Conservation (phyloP, 805 yeast species). For the Wickerhamiella lipophila region DNA sequence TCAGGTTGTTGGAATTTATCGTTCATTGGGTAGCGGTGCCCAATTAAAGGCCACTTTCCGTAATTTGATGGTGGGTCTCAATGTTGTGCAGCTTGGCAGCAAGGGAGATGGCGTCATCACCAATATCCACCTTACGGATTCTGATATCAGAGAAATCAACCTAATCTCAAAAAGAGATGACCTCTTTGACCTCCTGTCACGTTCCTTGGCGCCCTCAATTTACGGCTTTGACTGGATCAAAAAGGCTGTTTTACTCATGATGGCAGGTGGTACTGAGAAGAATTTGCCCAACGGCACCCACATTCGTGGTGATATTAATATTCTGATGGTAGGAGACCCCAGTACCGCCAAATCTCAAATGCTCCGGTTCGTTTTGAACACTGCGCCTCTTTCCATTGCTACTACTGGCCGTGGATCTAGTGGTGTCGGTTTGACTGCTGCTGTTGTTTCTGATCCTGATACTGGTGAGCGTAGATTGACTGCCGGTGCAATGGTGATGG, state of each 20-base stretch:
- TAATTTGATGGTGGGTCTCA: conserved; percentile 77
- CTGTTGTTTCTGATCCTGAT: conserved; percentile 90
- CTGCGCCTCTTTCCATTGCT: conserved; percentile 91
- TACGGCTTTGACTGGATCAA: conserved; percentile 88
- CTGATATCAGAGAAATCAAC: conserved; percentile 77
- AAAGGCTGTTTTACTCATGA: conserved; percentile 78
- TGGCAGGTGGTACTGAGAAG: conserved; percentile 89
- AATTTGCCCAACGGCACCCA: conserved; percentile 91
- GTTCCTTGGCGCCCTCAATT: conserved; percentile 89
- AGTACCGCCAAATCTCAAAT: conserved; percentile 97
- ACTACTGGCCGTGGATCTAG: conserved; percentile 99
- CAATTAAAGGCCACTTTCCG: conserved; percentile 53
- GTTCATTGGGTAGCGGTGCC: conserved; percentile 69
- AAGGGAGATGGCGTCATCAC: conserved; percentile 73
- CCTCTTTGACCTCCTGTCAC: conserved; percentile 66
- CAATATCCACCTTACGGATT: conserved; percentile 54
- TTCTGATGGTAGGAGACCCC: conserved; percentile 97
- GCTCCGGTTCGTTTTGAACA: conserved; percentile 83
- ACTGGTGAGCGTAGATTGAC: conserved; percentile 94
- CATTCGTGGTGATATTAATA: conserved; percentile 93
- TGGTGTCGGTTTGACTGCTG: conserved; percentile 98
- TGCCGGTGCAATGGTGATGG: conserved; percentile 99
- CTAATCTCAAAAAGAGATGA: conserved; percentile 55
- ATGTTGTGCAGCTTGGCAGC: conserved; percentile 78
- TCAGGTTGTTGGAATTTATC: conserved; percentile 84